Conservation (phyloP, 768 basidiomycete species). For the Boletus reticuloceps region DNA sequence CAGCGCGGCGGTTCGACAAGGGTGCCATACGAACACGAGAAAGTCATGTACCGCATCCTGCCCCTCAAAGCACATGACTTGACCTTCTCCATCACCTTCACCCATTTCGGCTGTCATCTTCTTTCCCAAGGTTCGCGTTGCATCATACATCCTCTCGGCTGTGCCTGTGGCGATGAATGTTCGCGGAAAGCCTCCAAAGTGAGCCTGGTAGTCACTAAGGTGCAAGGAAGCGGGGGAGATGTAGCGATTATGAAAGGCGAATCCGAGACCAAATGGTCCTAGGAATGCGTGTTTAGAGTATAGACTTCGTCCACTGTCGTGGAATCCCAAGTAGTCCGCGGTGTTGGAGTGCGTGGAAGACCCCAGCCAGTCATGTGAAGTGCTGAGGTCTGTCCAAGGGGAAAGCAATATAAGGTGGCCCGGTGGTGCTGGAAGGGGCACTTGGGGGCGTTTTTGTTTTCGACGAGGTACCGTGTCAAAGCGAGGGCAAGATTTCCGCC, state of each 20-base stretch:
- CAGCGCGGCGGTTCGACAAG: slow-evolving; percentile 48
- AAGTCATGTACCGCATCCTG: slow-evolving; percentile 56
- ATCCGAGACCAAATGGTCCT: slow-evolving; percentile 46
- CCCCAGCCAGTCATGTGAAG: slow-evolving; percentile 37
- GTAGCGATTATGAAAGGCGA: slow-evolving; percentile 48
- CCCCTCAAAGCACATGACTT: slow-evolving; percentile 48
- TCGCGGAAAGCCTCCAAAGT: slow-evolving; percentile 56
- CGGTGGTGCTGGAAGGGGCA: slow-evolving; percentile 42
- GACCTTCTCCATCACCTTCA: slow-evolving; percentile 22
- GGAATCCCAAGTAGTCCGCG: slow-evolving; percentile 25
- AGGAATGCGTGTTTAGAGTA: slow-evolving; percentile 43
- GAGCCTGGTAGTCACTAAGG: slow-evolving; percentile 29
- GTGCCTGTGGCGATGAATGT: slow-evolving; percentile 60
- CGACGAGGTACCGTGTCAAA: slow-evolving; percentile 58
- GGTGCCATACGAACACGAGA: slow-evolving; percentile 47
- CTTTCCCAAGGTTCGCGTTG: slow-evolving; percentile 42
- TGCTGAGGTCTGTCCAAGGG: slow-evolving; percentile 51
- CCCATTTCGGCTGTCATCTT: slow-evolving; percentile 54
- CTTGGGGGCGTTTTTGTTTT: slow-evolving; percentile 35
- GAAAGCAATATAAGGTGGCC: slow-evolving; percentile 52
- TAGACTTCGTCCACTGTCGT: slow-evolving; percentile 7
- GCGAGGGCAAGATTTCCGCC: slow-evolving; percentile 72
- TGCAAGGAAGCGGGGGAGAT: slow-evolving; percentile 57
- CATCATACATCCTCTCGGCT: slow-evolving; percentile 57
- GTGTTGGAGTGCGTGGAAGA: slow-evolving; percentile 39